Evolutionary conservation across 768 basidiomycete genomes (phyloP), one percentile per base, ranked within the genome.

Genomic region (Podaxis sp.): DNA sequence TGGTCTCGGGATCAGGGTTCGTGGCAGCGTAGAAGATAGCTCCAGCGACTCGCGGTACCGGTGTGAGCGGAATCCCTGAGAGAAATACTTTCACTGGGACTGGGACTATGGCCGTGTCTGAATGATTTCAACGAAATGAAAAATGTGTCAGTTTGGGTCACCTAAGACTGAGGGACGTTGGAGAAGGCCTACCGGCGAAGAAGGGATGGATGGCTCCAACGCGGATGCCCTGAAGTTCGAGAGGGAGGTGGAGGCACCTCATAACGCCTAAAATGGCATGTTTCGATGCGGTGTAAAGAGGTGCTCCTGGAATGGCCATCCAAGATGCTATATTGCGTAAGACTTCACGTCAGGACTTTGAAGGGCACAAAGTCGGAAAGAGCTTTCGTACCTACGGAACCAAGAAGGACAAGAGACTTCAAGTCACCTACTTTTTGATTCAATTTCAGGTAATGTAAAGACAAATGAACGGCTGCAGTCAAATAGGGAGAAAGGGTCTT

Each of bases 261-360:
- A 85, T 82, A 36, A 85, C 60, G 9, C 84, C 85, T 5, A 85
- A 72, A 6, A 86, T 69, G 39, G 77, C 84, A 64, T 85, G 84
- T 67, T 85, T 86, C 12, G 85, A 80, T 15, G 80, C 81, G 6
- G 76, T 72, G 68, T 86, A 86, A 53, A 83, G 68, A 19, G 77
- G 71, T 4, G 72, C 84, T 19, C 65, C 65, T 2, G 84, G 80
- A 28, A 85, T 73, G 0, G 74, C 75, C 39, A 70, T 42, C 81
- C 84, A 85, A 24, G 84, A 85, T 39, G 85, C 84, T 84, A 57
- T 38, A 54, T 28, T 8, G 17, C 38, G 33, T 4, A 30, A 9
- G n/a, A 44, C 42, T 15, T 9, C 33, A 56, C 22, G 46, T 51
- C 42, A 57, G 22, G 40, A n/a, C 48, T 42, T 57, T n/a, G 19